These are phyloP conservation scores for Endoconidiophora laricicola DNA, from an alignment of 2,329 filamentous ascomycete species.

Conservation along the genomic window DNA sequence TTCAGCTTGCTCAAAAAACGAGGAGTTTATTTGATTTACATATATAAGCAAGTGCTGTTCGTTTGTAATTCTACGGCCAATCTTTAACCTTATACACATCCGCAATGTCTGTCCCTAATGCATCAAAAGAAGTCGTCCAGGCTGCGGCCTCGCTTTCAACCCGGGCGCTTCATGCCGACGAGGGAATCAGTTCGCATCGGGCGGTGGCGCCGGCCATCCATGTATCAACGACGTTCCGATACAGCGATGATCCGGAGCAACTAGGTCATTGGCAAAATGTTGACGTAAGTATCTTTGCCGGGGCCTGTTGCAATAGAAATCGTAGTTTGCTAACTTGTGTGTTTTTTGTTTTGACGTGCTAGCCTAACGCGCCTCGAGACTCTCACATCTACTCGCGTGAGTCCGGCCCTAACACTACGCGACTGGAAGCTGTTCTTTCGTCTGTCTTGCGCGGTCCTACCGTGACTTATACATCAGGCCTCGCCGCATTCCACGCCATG, in stretches of 20 bases:
- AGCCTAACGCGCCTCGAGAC: conserved; percentile 37
- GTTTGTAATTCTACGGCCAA: background rate
- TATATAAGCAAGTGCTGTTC: background rate
- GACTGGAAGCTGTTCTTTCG: conserved; percentile 69
- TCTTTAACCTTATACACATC: too few species aligned
- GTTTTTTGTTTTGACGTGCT: background rate
- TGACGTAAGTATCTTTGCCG: conserved; percentile 30
- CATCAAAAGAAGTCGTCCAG: conserved; percentile 6
- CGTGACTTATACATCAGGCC: conserved; percentile 68
- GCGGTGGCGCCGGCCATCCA: conserved; percentile 84
- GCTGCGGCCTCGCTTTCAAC: conserved; percentile 38
- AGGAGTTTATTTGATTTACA: background rate
- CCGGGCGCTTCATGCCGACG: conserved; percentile 65
- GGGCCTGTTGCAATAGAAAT: background rate
- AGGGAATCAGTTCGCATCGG: conserved; percentile 53
- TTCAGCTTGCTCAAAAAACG: background rate
- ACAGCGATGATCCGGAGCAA: conserved; percentile 50
- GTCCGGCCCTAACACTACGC: conserved; percentile 61
- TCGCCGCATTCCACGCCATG: conserved; percentile 76
- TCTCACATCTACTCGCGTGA: conserved; percentile 73
- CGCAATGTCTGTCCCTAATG: background rate
- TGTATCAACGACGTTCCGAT: conserved; percentile 81
- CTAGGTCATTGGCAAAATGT: conserved; percentile 35
- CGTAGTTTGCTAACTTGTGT: too few species aligned
- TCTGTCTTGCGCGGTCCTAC: conserved; percentile 52